Evolutionary conservation across 768 basidiomycete species (phyloP).

Genomic region (Ramaria sp.): DNA sequence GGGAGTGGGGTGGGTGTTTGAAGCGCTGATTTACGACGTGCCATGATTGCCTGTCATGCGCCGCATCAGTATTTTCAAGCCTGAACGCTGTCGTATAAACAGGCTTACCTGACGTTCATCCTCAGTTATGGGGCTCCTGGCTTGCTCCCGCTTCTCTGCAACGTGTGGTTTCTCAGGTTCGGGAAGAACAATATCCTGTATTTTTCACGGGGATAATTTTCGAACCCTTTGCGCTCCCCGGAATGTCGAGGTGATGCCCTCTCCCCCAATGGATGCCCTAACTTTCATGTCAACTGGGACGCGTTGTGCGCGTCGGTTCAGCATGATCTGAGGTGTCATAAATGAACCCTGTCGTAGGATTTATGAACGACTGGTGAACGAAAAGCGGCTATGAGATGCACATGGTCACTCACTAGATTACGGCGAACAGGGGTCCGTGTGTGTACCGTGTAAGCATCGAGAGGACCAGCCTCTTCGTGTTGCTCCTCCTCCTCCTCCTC

Average conservation of each 20-base stretch:
- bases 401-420: conserved; percentile 1
- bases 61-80: not conserved
- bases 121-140: conserved; percentile 12
- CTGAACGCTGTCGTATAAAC: not conserved
- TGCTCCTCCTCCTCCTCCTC: conserved; percentile 8
- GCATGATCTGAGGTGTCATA: conserved; percentile 1
- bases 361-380: conserved; percentile 7
- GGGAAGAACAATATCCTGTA: conserved; percentile 5
- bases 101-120: conserved; percentile 13
- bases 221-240: conserved; percentile 2
- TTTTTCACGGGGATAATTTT: not conserved
- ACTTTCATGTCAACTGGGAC: conserved; percentile 8
- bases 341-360: not conserved
- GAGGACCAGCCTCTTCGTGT: conserved; percentile 14
- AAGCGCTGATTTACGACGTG: conserved; percentile 50
- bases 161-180: conserved; percentile 18
- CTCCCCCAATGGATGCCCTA: conserved; percentile 10
- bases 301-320: not conserved
- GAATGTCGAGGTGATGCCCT: not conserved
- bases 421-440: conserved; percentile 2
- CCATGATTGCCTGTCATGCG: conserved; percentile 42
- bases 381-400: not conserved
- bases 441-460: conserved; percentile 6
- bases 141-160: conserved; percentile 37
- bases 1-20: conserved; percentile 34